Base-by-base conservation (phyloP, 352 stramenopile genomes). In the Phytophthora vignae region DNA sequence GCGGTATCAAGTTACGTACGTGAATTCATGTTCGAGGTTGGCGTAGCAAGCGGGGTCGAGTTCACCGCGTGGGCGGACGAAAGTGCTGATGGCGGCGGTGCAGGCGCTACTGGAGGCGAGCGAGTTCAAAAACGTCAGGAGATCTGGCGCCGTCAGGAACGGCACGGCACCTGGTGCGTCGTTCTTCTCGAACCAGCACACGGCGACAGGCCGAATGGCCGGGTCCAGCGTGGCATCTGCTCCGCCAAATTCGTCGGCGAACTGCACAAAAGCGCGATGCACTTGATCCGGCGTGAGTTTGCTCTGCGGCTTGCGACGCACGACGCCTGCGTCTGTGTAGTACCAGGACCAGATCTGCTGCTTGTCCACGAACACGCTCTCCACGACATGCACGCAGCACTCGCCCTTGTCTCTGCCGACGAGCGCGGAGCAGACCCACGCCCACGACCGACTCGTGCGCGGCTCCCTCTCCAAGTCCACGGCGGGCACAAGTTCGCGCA, bases 331-430 rank as follows among this genome's bases (percentile, higher is more conserved):
- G 46, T 70, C 84, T 8, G 72, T 85, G 52, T 53, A 90, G 69
- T 90, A 94, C 88, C 88, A 94, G 11, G 82, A 86, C 83, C 84
- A 92, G 60, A 95, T 93, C 66, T 93, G 81, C 55, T 90, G 84
- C 55, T 91, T 88, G 68, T 90, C 73, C 46, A 93, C 59, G 68
- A 94, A 92, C 29, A 94, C 80, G 38, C 81, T 92, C 64, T 93
- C 88, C 19, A 95, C 64, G 1, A 94, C 67, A 4, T 77, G 72
- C 33, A 92, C 61, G 11, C 50, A 62, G 50, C 87, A 90, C 74
- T 87, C 78, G 15, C 79, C 78, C 42, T 82, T 84, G 38, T 89
- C 84, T 66, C 87, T 82, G 59, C 84, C 74, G 17, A 92, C 84
- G 15, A 95, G 77, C 3, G 81, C 76, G 2, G 80, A 75, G 52